These are phyloP conservation scores for Colletotrichum abscissum DNA, from an alignment of 2,329 filamentous ascomycete genomes.

Conservation along the genomic window DNA sequence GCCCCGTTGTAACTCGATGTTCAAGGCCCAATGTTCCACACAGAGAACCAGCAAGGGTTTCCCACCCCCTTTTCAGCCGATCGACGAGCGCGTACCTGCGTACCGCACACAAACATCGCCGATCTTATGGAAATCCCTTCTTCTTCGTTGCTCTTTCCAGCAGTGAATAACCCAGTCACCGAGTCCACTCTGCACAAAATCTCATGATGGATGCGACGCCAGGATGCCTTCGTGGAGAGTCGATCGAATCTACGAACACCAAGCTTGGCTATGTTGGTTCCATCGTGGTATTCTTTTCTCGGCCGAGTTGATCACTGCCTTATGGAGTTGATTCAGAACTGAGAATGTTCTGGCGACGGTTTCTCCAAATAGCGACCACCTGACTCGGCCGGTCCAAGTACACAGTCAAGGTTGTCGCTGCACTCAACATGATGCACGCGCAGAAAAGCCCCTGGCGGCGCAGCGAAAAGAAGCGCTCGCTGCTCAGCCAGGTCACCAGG, in stretches of 20 bases:
- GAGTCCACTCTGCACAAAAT: constrained; percentile 5
- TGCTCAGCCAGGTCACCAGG: background rate
- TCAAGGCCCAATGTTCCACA: background rate
- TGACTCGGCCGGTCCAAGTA: constrained; percentile 5
- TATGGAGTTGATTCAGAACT: background rate
- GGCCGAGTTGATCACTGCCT: constrained; percentile 4
- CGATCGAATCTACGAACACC: constrained; percentile 13
- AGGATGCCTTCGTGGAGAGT: constrained; percentile 23
- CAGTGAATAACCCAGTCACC: background rate
- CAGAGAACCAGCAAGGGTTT: background rate
- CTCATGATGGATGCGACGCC: constrained; percentile 4
- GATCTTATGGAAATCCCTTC: constrained; percentile 26
- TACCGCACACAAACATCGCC: constrained; percentile 5
- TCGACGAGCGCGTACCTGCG: background rate
- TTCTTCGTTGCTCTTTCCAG: background rate
- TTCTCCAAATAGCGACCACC: background rate
- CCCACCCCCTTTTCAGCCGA: constrained; percentile 18
- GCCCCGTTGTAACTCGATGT: constrained; percentile 1
- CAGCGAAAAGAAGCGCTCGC: background rate
- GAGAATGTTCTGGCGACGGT: background rate
- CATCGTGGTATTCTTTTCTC: background rate
- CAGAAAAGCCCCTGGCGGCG: constrained; percentile 7
- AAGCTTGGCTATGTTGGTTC: constrained; percentile 21
- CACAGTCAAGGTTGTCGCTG: constrained; percentile 4
- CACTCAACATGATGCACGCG: constrained; percentile 26